Evolutionary conservation across 176 grass and related monocot genomes (phyloP), one percentile per base, ranked within the genome.

Genomic region (Zea luxurians): DNA sequence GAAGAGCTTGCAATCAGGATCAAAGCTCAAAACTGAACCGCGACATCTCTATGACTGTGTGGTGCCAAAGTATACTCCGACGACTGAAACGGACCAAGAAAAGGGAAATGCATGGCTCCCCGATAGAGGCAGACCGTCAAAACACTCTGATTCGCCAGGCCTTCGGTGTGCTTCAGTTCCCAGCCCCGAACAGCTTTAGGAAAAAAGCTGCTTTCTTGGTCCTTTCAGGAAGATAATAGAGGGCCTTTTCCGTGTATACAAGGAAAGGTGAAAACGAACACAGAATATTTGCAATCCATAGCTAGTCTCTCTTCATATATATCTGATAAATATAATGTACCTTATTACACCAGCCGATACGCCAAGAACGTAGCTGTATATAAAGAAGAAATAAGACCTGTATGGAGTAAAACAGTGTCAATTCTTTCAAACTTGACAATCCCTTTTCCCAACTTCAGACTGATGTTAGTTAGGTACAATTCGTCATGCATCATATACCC

Each of bases 401-500:
- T 88, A 66, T 77, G 59, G 71, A 81, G 10, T 58, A 44, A 50
- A 48, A 43, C 66, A 44, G 2, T 66, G 4, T 16, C 38, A 48
- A 70, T 13, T 53, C 38, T 55, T 76, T 48, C 27, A 37, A 47
- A 13, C 8, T 43, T 21, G 16, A 34, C 37, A 35, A 75, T 10
- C 48, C 34, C 27, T 42, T 66, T 67, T 83, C 16, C 34, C 0
- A 75, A 48, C 35, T 66, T 42, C 54, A 74, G 7, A 27, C 54
- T 37, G 7, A 13, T 46, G 52, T 80, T 35, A 65, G 50, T 68
- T 65, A 81, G 3, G 8, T 20, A 36, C 35, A 73, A 65, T 13
- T 52, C 38, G 59, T 88, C 78, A 90, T 48, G 71, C 74, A 16
- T 90, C 82, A 77, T 86, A 78, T 64, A 89, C 61, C 41, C 83